Evolutionary conservation across 441 rosid genomes (phyloP).

Genomic region (Erodium trifolium): DNA sequence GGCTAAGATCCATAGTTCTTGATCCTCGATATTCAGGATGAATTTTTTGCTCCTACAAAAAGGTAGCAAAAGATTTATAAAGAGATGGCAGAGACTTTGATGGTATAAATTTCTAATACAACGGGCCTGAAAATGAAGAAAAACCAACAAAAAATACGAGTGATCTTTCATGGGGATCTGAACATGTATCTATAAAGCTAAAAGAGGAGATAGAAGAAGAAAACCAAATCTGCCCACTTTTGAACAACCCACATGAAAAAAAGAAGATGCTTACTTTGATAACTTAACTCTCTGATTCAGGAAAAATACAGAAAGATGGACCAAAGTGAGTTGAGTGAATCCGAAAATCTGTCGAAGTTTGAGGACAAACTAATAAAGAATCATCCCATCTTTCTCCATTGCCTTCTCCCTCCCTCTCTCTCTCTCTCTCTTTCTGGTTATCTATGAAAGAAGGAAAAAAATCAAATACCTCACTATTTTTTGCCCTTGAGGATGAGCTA

Average conservation of each 20-base stretch:
- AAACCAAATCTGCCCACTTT: constrained; percentile 38
- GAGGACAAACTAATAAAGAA: constrained; percentile 22
- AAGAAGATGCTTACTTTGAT: constrained; percentile 7
- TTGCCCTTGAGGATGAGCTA: constrained; percentile 10
- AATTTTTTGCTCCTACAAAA: constrained; percentile 17
- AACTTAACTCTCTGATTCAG: constrained; percentile 16
- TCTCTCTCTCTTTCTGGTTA: too few relatives aligned
- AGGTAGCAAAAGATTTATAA: constrained; percentile 31
- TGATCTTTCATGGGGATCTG: constrained; percentile 19
- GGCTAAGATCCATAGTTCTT: constrained; percentile 52
- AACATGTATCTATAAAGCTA: constrained; percentile 18
- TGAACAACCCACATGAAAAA: constrained; percentile 26
- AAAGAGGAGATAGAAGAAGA: constrained; percentile 25
- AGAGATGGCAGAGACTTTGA: constrained; percentile 21
- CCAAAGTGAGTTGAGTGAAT: not conserved
- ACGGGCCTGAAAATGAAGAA: not conserved
- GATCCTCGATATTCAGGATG: constrained; percentile 30
- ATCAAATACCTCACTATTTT: constrained; percentile 13
- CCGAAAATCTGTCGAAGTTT: constrained; percentile 1
- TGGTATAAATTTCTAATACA: constrained; percentile 45
- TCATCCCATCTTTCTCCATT: not conserved
- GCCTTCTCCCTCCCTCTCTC: too few relatives aligned
- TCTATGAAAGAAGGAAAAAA: not conserved
- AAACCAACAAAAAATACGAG: constrained; percentile 20
- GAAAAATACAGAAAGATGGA: constrained; percentile 12